Conservation (phyloP, 2,329 filamentous ascomycete genomes). For the Colletotrichum plurivorum region DNA sequence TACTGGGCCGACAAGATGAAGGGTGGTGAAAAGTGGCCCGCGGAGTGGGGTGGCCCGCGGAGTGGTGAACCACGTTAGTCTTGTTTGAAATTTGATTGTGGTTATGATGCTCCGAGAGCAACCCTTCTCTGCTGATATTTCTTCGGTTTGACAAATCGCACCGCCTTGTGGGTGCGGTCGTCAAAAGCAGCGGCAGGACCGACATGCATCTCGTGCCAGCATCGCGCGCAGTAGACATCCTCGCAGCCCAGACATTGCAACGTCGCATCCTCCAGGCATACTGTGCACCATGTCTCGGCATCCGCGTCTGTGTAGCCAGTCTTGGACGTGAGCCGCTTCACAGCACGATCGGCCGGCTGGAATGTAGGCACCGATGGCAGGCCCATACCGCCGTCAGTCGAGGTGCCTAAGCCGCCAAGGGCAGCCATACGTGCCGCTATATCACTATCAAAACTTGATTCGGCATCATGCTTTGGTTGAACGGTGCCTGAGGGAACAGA, state of each 20-base stretch:
- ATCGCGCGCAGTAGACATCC: conserved; percentile 82
- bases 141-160: conserved; percentile 65
- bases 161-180: conserved; percentile 77
- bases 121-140: conserved; percentile 51
- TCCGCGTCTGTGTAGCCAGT: conserved; percentile 76
- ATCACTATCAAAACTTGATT: conserved; percentile 57
- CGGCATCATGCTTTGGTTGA: conserved; percentile 51
- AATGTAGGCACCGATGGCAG: conserved; percentile 67
- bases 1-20: too few species aligned
- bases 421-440: conserved; percentile 68
- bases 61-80: too few species aligned
- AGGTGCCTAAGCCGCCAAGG: conserved; percentile 55
- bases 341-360: conserved; percentile 58
- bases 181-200: conserved; percentile 79
- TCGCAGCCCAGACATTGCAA: conserved; percentile 81
- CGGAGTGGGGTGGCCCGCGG: too few species aligned
- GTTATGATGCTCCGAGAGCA: conserved; percentile 53
- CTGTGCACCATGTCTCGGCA: conserved; percentile 83
- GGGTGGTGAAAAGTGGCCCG: too few species aligned
- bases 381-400: conserved; percentile 48
- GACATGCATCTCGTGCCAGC: conserved; percentile 86
- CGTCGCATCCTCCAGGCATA: conserved; percentile 84
- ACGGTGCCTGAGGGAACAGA: conserved; percentile 57
- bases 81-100: not conserved
- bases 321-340: conserved; percentile 55